Percentiles rank a stretch among this genome's conserved stretches.
phyloP scores from a whole-genome alignment of 805 yeast genomes.

The Starmera dryadoides region DNA sequence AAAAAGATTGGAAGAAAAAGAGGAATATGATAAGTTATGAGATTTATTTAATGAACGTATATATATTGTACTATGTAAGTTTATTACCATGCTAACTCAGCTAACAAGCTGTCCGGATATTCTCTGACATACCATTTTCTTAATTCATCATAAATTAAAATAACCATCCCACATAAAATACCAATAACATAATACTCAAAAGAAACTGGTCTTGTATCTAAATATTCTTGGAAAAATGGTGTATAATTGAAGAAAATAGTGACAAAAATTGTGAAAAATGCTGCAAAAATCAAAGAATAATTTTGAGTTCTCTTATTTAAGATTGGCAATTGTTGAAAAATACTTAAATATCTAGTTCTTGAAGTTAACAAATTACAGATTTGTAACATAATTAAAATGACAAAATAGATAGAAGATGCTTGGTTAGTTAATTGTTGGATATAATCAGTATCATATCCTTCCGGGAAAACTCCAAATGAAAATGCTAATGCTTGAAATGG shows the following conservation, averaged over 20 bases:
- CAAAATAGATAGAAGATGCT: conserved; percentile 39
- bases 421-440: conserved; percentile 19
- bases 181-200: conserved; percentile 39
- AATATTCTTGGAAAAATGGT: conserved; percentile 28
- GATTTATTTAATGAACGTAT: background rate
- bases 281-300: conserved; percentile 23
- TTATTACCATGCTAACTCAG: conserved; percentile 34
- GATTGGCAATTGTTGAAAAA: conserved; percentile 35
- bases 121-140: conserved; percentile 30
- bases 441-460: conserved; percentile 12
- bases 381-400: conserved; percentile 40
- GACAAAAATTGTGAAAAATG: conserved; percentile 28
- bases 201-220: conserved; percentile 32
- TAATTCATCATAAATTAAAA: conserved; percentile 33
- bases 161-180: conserved; percentile 33
- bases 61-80: too few species aligned
- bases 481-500: conserved; percentile 27
- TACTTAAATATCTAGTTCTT: conserved; percentile 33
- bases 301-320: conserved; percentile 17
- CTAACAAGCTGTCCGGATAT: conserved; percentile 30
- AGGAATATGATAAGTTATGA: conserved; percentile 8
- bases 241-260: conserved; percentile 36
- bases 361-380: conserved; percentile 35
- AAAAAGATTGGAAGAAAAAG: conserved; percentile 4
- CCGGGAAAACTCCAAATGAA: conserved; percentile 27